Evolutionary conservation across 1,139 yeast species (phyloP).

Genomic region (Suhomyces bribrorum): DNA sequence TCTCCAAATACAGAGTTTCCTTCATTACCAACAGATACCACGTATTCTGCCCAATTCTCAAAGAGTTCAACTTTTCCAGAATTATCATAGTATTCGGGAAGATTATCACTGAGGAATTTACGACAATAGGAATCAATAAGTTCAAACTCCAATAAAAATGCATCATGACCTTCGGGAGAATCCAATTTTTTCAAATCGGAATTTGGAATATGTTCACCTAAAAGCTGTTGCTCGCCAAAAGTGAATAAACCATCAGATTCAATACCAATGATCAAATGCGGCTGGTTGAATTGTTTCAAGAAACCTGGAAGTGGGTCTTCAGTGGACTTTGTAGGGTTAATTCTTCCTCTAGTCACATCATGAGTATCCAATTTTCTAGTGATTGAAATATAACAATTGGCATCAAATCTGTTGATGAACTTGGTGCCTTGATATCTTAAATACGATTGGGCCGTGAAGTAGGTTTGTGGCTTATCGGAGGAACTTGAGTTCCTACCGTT

Average conservation of each 20-base stretch:
- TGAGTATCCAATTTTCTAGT: slow-evolving; percentile 94
- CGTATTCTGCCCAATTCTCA: slow-evolving; percentile 51
- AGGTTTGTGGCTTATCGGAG: slow-evolving; percentile 65
- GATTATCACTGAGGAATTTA: slow-evolving; percentile 57
- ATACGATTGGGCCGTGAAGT: slow-evolving; percentile 93
- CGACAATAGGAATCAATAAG: slow-evolving; percentile 72
- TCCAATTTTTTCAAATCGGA: slow-evolving; percentile 68
- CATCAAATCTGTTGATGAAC: slow-evolving; percentile 87
- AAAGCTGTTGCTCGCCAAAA: slow-evolving; percentile 81
- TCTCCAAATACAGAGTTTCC: slow-evolving; percentile 90
- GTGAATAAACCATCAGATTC: slow-evolving; percentile 93
- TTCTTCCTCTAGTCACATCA: slow-evolving; percentile 82
- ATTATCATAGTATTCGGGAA: slow-evolving; percentile 56
- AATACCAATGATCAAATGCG: slow-evolving; percentile 84
- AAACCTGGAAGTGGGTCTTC: slow-evolving; percentile 45
- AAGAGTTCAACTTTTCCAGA: slow-evolving; percentile 52
- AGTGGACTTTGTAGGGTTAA: slow-evolving; percentile 23
- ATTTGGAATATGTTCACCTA: slow-evolving; percentile 75
- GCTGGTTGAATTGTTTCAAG: slow-evolving; percentile 61
- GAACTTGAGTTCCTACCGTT: slow-evolving; percentile 6
- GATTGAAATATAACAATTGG: slow-evolving; percentile 92
- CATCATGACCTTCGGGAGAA: slow-evolving; percentile 99
- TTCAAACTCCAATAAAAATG: slow-evolving; percentile 85
- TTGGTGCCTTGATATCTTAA: slow-evolving; percentile 91
- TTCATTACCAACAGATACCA: slow-evolving; percentile 41